Conservation (phyloP, 176 grass and related monocot genomes). For the Chloris gayana region DNA sequence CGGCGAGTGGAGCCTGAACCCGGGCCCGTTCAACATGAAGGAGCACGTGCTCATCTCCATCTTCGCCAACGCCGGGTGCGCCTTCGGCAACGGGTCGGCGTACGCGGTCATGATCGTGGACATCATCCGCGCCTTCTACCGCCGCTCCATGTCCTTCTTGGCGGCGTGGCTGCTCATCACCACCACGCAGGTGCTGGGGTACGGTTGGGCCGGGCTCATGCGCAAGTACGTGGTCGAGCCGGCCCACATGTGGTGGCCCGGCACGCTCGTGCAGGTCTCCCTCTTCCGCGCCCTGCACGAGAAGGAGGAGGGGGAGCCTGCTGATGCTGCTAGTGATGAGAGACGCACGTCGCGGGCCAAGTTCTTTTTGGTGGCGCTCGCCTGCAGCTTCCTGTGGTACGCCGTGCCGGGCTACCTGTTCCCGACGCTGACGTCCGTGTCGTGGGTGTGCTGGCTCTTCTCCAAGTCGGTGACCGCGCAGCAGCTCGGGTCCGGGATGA, state of each 20-base stretch:
- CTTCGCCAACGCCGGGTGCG: slow-evolving; percentile 73
- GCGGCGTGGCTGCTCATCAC: slow-evolving; percentile 52
- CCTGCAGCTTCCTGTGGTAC: slow-evolving; percentile 86
- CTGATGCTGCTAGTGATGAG: no score
- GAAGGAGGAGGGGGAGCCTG: slow-evolving; percentile 74
- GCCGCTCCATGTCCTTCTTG: slow-evolving; percentile 56
- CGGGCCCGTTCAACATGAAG: slow-evolving; percentile 78
- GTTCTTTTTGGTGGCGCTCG: slow-evolving; percentile 83
- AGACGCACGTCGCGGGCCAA: slow-evolving; percentile 61
- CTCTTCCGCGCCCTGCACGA: slow-evolving; percentile 79
- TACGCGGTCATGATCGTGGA: slow-evolving; percentile 56
- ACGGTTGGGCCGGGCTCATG: slow-evolving; percentile 95
- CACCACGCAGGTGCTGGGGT: slow-evolving; percentile 74
- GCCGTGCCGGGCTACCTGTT: slow-evolving; percentile 74
- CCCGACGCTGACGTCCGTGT: slow-evolving; percentile 64
- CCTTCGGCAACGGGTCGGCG: slow-evolving; percentile 71
- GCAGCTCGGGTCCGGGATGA: slow-evolving; percentile 83
- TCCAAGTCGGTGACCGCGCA: slow-evolving; percentile 75
- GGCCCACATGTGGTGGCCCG: slow-evolving; percentile 95
- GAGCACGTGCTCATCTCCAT: slow-evolving; percentile 76
- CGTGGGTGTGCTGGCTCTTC: slow-evolving; percentile 88
- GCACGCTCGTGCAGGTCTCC: slow-evolving; percentile 73
- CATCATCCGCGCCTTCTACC: slow-evolving; percentile 76
- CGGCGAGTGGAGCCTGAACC: slow-evolving; percentile 55
- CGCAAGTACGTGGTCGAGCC: slow-evolving; percentile 87